Conservation (phyloP, 2,329 filamentous ascomycete genomes). For the Colletotrichum sp. region DNA sequence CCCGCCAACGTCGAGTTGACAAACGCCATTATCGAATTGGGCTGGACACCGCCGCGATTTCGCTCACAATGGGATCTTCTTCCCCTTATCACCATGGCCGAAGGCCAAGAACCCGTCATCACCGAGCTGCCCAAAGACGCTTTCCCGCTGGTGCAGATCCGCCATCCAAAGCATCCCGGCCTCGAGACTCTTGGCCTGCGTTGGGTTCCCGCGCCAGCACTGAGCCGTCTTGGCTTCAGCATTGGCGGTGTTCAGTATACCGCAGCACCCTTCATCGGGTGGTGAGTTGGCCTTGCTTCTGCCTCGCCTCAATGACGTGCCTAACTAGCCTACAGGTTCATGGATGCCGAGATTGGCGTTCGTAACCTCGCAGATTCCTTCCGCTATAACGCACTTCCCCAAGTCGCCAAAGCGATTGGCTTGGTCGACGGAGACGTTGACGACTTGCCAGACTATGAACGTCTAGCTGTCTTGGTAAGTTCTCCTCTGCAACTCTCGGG, state of each 20-base stretch:
- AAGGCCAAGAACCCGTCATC: slow-evolving; percentile 15
- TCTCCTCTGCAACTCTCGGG: neutral
- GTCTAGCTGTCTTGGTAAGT: slow-evolving; percentile 14
- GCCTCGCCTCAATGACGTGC: neutral
- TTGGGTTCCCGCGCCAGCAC: slow-evolving; percentile 18
- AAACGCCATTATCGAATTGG: slow-evolving; percentile 16
- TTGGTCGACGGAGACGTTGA: slow-evolving; percentile 12
- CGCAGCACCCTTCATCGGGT: slow-evolving; percentile 13
- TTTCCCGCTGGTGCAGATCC: slow-evolving; percentile 15
- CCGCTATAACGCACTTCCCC: slow-evolving; percentile 16
- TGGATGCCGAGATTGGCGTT: slow-evolving; percentile 18
- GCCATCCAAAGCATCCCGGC: slow-evolving; percentile 15
- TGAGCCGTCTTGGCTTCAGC: slow-evolving; percentile 19
- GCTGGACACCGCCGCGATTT: slow-evolving; percentile 14
- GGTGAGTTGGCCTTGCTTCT: neutral
- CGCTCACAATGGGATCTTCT: slow-evolving; percentile 18
- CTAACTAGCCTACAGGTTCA: slow-evolving; percentile 5
- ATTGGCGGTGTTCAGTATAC: slow-evolving; percentile 19
- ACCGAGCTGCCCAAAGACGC: slow-evolving; percentile 15
- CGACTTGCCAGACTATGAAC: slow-evolving; percentile 15
- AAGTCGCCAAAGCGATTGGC: slow-evolving; percentile 12
- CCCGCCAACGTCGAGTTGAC: slow-evolving; percentile 16
- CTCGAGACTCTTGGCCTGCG: slow-evolving; percentile 16
- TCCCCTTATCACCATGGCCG: slow-evolving; percentile 16
- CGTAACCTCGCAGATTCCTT: slow-evolving; percentile 15